Base-by-base conservation (phyloP, 2,329 filamentous ascomycete species). In the Pseudopithomyces maydicus region DNA sequence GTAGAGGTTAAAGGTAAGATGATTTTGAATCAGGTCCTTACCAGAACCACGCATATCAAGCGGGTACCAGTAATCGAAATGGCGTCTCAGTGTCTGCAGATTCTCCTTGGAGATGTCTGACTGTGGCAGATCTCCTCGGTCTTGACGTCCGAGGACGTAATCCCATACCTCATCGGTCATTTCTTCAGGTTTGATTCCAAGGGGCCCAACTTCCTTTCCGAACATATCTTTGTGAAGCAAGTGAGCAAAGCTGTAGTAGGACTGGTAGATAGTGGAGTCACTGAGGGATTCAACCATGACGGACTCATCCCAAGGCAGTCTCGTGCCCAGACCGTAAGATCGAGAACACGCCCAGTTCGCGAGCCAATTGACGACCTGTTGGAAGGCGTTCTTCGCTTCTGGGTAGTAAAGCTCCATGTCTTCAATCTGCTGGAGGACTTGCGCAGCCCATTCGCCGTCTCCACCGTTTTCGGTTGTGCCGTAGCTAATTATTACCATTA, bases 21-120 rank as follows among this genome's bases (percentile, higher is more conserved):
- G 95, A 80, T 97, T 96, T 61, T 90, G 71, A 52, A 77, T 76
- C 12, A 77, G 59, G 60, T 77, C 94, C 82, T 98, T 98, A 67
- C 94, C 95, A 35, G 90, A 95, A 41, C 90, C 88, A 68, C 92
- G 85, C 65, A 97, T 82, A 71, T 98, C 94, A 50, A 98, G 82
- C 39, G 95, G 95, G 77, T 98, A 99, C 83, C 92, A 98, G 84
- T 97, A 99, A 76, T 95, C 90, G 69, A 98, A 98, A 69, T 96
- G 92, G 71, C 93, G 86, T 58, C 92, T 86, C 90, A 99, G 90
- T 39, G 85, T 84, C 71, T 91, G 85, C 43, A 99, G 83, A 2
- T 85, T 85, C 58, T 88, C 86, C 76, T 88, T 86, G 58, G 87
- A 82, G 58, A 97, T 96, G 38, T 88, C 88, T 57, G 86, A 90